Evolutionary conservation across 768 basidiomycete species (phyloP).

Genomic region (Boletus vermiculosoides): DNA sequence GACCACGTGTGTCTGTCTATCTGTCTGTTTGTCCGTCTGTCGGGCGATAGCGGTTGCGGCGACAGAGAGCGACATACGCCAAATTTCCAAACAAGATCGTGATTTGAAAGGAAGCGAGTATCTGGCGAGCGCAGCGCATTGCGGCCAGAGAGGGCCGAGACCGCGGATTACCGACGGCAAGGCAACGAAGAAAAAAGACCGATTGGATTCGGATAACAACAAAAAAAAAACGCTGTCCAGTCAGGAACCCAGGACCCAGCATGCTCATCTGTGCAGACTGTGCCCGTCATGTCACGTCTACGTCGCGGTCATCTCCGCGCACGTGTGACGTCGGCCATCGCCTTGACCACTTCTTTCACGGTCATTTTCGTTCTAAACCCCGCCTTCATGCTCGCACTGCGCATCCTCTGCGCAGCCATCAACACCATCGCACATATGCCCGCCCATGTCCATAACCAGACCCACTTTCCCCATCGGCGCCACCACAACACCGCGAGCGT

Average conservation of each 20-base stretch:
- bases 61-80: not conserved
- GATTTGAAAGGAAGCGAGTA: too few species aligned
- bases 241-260: too few species aligned
- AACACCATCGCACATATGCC: conserved; percentile 34
- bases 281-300: not conserved
- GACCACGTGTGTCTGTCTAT: too few species aligned
- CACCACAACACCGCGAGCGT: conserved; percentile 67
- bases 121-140: too few species aligned
- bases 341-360: not conserved
- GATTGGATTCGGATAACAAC: not conserved
- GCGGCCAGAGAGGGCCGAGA: not conserved
- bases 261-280: too few species aligned
- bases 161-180: not conserved
- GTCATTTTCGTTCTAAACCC: not conserved
- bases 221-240: too few species aligned
- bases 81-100: not conserved
- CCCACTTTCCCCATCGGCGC: conserved; percentile 56
- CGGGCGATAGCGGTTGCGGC: too few species aligned
- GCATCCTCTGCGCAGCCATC: conserved; percentile 18
- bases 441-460: conserved; percentile 9
- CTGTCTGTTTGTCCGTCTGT: too few species aligned
- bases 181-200: not conserved
- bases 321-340: not conserved
- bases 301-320: not conserved
- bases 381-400: not conserved